These are phyloP conservation scores for Luzula sylvatica DNA, from an alignment of 176 grass and related monocot species.

Conservation along the genomic window DNA sequence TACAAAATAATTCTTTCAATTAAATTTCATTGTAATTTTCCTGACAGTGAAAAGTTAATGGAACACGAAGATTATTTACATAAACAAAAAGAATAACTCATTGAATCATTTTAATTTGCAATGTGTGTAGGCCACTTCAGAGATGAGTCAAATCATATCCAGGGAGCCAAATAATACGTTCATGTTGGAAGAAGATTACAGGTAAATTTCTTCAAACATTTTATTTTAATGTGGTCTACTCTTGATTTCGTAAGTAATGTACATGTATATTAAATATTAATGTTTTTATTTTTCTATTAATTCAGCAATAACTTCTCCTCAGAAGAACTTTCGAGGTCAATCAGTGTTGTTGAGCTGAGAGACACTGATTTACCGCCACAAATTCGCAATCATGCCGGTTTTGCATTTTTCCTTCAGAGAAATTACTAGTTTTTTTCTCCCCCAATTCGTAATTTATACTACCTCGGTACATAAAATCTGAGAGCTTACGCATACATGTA, in stretches of 20 bases:
- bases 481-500: not conserved
- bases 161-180: slow-evolving; percentile 22
- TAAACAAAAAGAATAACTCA: not conserved
- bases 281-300: slow-evolving; percentile 9
- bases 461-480: not conserved
- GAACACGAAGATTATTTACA: not conserved
- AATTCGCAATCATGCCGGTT: slow-evolving; percentile 66
- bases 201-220: slow-evolving; percentile 29
- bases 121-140: not conserved
- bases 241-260: slow-evolving; percentile 12
- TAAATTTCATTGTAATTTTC: not conserved
- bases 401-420: slow-evolving; percentile 91
- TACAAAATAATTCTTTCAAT: not conserved
- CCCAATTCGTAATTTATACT: not conserved
- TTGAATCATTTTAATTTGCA: not conserved
- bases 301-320: slow-evolving; percentile 83
- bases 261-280: not conserved
- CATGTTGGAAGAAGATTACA: slow-evolving; percentile 73
- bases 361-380: slow-evolving; percentile 52
- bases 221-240: not conserved
- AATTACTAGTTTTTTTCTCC: too few relatives aligned
- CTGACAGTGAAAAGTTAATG: not conserved
- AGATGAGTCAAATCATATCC: slow-evolving; percentile 20
- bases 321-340: slow-evolving; percentile 77
- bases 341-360: slow-evolving; percentile 52